Evolutionary conservation across 768 basidiomycete species (phyloP).

Genomic region (Calocybe cyanea): DNA sequence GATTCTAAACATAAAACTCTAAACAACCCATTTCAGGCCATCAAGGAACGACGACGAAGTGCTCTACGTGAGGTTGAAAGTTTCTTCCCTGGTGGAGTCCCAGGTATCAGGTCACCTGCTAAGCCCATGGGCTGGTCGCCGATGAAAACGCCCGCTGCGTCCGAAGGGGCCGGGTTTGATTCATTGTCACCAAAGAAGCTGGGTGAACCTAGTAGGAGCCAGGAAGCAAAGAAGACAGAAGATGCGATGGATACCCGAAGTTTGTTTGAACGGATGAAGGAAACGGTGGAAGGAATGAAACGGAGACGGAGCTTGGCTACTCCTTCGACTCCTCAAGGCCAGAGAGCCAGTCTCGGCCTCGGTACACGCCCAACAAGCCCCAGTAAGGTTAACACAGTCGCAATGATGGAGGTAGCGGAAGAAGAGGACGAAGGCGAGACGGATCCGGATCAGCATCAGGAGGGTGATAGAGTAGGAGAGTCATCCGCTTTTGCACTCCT

Average conservation of each 20-base stretch:
- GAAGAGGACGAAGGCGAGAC: conserved; percentile 20
- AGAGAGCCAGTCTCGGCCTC: background rate
- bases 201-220: conserved; percentile 11
- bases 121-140: conserved; percentile 17
- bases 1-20: background rate
- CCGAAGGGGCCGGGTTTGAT: background rate
- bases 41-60: conserved; percentile 59
- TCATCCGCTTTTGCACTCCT: conserved; percentile 18
- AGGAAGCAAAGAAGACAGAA: conserved; percentile 25
- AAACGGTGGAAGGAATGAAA: conserved; percentile 46
- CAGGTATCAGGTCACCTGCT: conserved; percentile 38
- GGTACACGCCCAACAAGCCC: conserved; percentile 4
- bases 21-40: conserved; percentile 36
- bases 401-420: conserved; percentile 18
- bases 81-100: conserved; percentile 51
- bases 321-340: conserved; percentile 14
- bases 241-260: conserved; percentile 36
- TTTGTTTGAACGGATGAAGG: conserved; percentile 46
- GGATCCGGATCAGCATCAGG: conserved; percentile 2
- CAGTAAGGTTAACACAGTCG: conserved; percentile 3
- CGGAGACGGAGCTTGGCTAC: conserved; percentile 33
- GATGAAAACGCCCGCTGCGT: conserved; percentile 5
- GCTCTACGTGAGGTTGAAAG: conserved; percentile 46
- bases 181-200: conserved; percentile 2
- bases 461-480: background rate